Evolutionary conservation across 768 basidiomycete species (phyloP), one percentile per base, ranked within the genome.

Genomic region (Aureoboletus auriporus): DNA sequence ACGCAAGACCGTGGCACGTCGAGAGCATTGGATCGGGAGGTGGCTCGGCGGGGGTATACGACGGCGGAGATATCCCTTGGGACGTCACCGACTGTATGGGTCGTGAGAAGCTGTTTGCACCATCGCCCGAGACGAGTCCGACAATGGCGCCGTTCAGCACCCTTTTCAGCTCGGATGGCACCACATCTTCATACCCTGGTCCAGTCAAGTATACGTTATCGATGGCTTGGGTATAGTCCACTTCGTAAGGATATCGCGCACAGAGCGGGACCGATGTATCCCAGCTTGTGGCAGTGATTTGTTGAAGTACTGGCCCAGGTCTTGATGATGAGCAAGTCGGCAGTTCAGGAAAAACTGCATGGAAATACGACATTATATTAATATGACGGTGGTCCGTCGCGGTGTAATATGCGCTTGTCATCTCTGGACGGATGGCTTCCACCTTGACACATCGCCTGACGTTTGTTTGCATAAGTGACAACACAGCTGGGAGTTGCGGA

Each of bases 71-170:
- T 16, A 16, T 35, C n/a, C 40, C 45, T 28, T 31, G 16, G 11
- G 50, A 39, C 3, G 35, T 35, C 6, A 4, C 20, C 20, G 49
- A 40, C 17, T 17, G 48, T 8, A 33, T 10, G 17, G 41, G 23
- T 30, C 26, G 47, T 44, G 49, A 28, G 12, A 13, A 6, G 5
- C 12, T 23, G 39, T 30, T 42, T 16, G 48, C 10, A 9, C 42
- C 39, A 28, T 27, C 35, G 16, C 4, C 13, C 14, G 69, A 70
- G 8, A 93, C 75, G 10, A 97, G 75, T 0, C 79, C 93, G 4
- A 96, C 88, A 30, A 97, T 55, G 1, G 84, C 82, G 0, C 88
- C 88, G 49, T 91, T 92, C 30, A 97, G 71, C 0, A 89, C 90
- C 5, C 79, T 70, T 2, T 62, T 67, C 3, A 95, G 62, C 59